phyloP scores from a whole-genome alignment of 768 basidiomycete genomes.

The Suillus ampliporus region DNA sequence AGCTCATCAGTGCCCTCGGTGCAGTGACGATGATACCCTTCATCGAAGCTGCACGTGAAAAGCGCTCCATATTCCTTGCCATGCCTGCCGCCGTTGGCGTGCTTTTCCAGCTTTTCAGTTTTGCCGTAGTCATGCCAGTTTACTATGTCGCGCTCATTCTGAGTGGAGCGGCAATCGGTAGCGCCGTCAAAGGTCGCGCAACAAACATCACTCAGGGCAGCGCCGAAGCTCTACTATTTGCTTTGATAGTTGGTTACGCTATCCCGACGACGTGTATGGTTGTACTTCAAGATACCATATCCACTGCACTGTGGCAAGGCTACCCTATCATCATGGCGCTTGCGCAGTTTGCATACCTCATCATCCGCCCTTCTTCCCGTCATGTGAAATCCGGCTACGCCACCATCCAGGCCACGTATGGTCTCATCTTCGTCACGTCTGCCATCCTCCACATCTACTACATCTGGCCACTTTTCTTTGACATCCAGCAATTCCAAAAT shows the following conservation, averaged over 20 bases:
- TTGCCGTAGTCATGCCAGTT: constrained; percentile 50
- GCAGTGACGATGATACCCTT: constrained; percentile 43
- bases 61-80: constrained; percentile 41
- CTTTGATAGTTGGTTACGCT: constrained; percentile 47
- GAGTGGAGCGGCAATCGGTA: constrained; percentile 35
- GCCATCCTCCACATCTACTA: constrained; percentile 34
- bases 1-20: constrained; percentile 17
- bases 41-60: constrained; percentile 50
- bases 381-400: constrained; percentile 23
- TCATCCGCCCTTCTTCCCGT: constrained; percentile 39
- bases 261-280: constrained; percentile 56
- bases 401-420: constrained; percentile 26
- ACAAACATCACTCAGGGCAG: constrained; percentile 47
- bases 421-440: constrained; percentile 23
- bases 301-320: constrained; percentile 60
- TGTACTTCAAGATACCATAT: constrained; percentile 42
- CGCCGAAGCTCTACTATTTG: constrained; percentile 59
- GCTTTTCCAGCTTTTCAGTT: constrained; percentile 46
- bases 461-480: constrained; percentile 19
- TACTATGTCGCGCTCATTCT: constrained; percentile 55
- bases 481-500: constrained; percentile 10
- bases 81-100: constrained; percentile 49
- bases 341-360: constrained; percentile 45
- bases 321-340: constrained; percentile 55
- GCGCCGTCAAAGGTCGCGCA: constrained; percentile 20